Base-by-base conservation (phyloP, 768 basidiomycete genomes). In the Leccinellum albellum region DNA sequence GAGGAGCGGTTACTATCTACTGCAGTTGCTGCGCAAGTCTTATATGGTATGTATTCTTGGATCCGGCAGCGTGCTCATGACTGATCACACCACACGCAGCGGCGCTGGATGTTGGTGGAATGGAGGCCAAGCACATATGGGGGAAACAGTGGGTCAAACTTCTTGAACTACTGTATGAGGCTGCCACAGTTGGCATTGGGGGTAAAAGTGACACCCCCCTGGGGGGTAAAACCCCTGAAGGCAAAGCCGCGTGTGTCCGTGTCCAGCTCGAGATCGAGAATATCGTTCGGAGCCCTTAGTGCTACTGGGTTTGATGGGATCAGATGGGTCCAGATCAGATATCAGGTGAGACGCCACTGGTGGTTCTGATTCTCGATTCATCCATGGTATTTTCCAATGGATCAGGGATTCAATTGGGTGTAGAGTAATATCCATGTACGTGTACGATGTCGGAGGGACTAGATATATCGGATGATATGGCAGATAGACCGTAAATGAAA, bases 101-200 rank as follows among this genome's bases (percentile, higher is more conserved):
- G 62, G 89, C 81, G 17, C 70, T 92, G 24, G 88, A 90, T 51
- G 87, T 90, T 29, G 78, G 86, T 61, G 89, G 91, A 3, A 59
- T 75, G 24, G 76, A 83, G 50, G 87, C 86, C 9, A 75, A 75
- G 54, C 71, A 76, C 26, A 72, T 88, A 9, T 92, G 87, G 85
- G 90, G 90, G n/a, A 73, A 76, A 37, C 90, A 92, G 69, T 92
- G 88, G 84, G 72, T 85, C 56, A 91, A 91, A 68, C 70, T 91
- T 51, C 77, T 93, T 21, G 79, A 75, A 24, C 69, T 89, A 14
- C 67, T 91, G 14, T 84, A 91, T 59, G 79, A 85, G 51, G 84
- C 85, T 8, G 75, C 82, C 40, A 88, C 82, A 0, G 69, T 65
- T 5, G 86, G 87, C 6, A 73, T 83, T 53, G 79, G 76, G 46